Conservation (phyloP, 495 filamentous ascomycete species). For the Tetracladium setigerum region DNA sequence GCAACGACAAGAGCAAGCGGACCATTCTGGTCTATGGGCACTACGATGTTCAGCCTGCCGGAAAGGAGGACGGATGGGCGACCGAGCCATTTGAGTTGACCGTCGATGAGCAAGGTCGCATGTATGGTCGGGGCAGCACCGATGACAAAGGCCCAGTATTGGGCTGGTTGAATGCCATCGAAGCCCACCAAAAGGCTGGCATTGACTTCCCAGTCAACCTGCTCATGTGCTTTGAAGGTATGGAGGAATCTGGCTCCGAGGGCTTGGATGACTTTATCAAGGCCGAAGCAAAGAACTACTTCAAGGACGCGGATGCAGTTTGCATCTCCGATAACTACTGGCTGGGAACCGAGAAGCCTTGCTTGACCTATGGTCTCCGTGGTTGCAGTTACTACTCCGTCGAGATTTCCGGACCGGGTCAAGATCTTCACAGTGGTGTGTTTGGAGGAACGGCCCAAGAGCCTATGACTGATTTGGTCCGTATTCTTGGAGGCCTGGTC, state of each 20-base stretch:
- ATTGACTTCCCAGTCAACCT: slow-evolving; percentile 95
- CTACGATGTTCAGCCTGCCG: slow-evolving; percentile 96
- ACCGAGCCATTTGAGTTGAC: slow-evolving; percentile 89
- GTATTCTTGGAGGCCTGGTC: slow-evolving; percentile 72
- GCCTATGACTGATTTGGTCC: slow-evolving; percentile 93
- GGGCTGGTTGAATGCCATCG: slow-evolving; percentile 96
- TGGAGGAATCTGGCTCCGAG: slow-evolving; percentile 98
- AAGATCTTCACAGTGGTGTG: slow-evolving; percentile 92
- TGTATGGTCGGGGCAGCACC: slow-evolving; percentile 93
- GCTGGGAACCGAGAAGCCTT: slow-evolving; percentile 97
- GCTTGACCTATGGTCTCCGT: slow-evolving; percentile 94
- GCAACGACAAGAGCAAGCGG: slow-evolving; percentile 80
- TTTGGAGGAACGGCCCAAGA: slow-evolving; percentile 95
- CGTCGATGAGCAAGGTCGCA: slow-evolving; percentile 82
- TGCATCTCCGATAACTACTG: slow-evolving; percentile 99
- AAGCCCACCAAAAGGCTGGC: slow-evolving; percentile 91
- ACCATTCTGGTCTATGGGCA: slow-evolving; percentile 97
- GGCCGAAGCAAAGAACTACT: slow-evolving; percentile 81
- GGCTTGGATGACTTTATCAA: slow-evolving; percentile 92
- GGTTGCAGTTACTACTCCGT: slow-evolving; percentile 96
- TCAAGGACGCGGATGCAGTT: slow-evolving; percentile 90
- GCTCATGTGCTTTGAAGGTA: slow-evolving; percentile 99
- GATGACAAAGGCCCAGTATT: slow-evolving; percentile 98
- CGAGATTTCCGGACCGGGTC: slow-evolving; percentile 77
- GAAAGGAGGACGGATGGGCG: slow-evolving; percentile 90